Conservation (phyloP, 805 yeast genomes). For the Hanseniaspora lachancei region DNA sequence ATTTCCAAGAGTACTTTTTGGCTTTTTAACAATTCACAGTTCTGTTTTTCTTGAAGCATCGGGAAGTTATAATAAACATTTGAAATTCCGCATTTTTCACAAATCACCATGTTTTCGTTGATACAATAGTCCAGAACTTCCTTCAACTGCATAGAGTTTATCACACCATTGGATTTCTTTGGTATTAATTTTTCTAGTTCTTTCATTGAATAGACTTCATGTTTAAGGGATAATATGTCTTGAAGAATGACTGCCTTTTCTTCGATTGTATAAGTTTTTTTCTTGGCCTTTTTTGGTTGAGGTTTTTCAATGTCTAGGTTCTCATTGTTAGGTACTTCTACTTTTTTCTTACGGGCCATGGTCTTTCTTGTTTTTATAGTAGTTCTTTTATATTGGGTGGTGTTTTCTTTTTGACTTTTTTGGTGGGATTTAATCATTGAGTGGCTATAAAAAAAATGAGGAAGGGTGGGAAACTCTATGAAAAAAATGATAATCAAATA, state of each 20-base stretch:
- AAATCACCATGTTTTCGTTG: conserved; percentile 38
- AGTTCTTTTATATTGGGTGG: no score
- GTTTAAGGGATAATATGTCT: conserved; percentile 31
- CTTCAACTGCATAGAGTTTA: conserved; percentile 43
- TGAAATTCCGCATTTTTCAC: conserved; percentile 44
- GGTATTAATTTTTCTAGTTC: conserved; percentile 39
- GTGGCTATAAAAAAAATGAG: no score
- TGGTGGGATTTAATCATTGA: no score
- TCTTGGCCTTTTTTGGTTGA: conserved; percentile 27
- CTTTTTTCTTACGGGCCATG: neutral
- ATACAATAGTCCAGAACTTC: conserved; percentile 35
- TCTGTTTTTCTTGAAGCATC: conserved; percentile 14
- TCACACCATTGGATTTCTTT: conserved; percentile 31
- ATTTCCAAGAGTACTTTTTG: neutral
- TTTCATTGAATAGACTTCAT: conserved; percentile 35
- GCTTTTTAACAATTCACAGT: conserved; percentile 8
- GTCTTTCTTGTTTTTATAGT: neutral
- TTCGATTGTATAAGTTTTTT: conserved; percentile 26
- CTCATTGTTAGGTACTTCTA: neutral
- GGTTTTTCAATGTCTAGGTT: conserved; percentile 22
- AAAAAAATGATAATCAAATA: no score
- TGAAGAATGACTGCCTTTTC: conserved; percentile 31
- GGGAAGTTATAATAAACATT: conserved; percentile 41
- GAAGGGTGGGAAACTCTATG: no score
- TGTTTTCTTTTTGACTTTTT: no score